Conservation (phyloP, 257 asterid species). For the Orobanche coerulescens region DNA sequence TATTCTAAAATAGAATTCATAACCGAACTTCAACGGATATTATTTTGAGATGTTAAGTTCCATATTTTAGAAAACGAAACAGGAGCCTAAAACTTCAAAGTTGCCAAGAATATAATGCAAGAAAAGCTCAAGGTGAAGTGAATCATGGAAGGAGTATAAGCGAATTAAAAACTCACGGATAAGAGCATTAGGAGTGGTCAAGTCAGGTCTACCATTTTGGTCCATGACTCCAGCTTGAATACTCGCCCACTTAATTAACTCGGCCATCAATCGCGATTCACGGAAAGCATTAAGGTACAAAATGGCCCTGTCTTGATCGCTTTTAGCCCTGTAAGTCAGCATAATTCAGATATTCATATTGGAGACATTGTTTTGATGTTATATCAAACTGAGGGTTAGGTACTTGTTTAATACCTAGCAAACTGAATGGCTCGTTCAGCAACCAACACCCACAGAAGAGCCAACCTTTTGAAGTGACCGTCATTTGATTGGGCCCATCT, state of each 20-base stretch:
- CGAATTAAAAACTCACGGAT: slow-evolving; percentile 46
- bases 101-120: neutral
- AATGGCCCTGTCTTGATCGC: slow-evolving; percentile 41
- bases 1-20: neutral
- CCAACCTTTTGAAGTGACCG: slow-evolving; percentile 36
- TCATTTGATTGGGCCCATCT: slow-evolving; percentile 42
- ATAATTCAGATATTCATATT: slow-evolving; percentile 21
- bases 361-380: slow-evolving; percentile 10
- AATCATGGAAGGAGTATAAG: neutral
- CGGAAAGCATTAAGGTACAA: slow-evolving; percentile 52
- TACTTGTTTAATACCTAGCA: slow-evolving; percentile 43
- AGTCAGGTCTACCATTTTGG: slow-evolving; percentile 25
- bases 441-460: slow-evolving; percentile 60
- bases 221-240: slow-evolving; percentile 33
- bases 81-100: neutral
- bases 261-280: slow-evolving; percentile 44
- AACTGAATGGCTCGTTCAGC: slow-evolving; percentile 53
- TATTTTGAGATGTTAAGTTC: neutral
- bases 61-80: neutral
- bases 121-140: slow-evolving; percentile 9
- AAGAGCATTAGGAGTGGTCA: slow-evolving; percentile 50
- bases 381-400: slow-evolving; percentile 14
- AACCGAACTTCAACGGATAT: neutral
- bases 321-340: slow-evolving; percentile 41
- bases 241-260: slow-evolving; percentile 47